These are phyloP conservation scores for Microdochium nivale DNA, from an alignment of 2,329 filamentous ascomycete species.

Conservation along the genomic window DNA sequence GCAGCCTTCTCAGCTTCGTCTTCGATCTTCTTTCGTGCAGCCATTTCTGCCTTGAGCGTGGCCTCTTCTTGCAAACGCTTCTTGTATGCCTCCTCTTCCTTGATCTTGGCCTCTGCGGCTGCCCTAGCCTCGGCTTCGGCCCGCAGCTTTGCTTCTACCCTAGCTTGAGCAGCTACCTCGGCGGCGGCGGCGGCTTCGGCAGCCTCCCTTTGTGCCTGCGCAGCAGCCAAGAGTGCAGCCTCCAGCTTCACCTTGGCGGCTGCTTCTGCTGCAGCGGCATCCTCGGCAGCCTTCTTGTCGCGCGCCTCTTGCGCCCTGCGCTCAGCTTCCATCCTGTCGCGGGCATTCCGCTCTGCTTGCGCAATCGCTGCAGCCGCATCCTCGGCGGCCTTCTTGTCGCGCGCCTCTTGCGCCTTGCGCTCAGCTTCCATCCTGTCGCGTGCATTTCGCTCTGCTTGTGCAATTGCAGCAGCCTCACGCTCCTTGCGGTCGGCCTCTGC, in stretches of 20 bases:
- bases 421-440: slow-evolving; percentile 23
- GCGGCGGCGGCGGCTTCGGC: slow-evolving; percentile 15
- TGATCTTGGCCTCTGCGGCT: slow-evolving; percentile 10
- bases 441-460: slow-evolving; percentile 21
- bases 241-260: slow-evolving; percentile 31
- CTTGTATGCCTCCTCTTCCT: slow-evolving; percentile 15
- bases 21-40: slow-evolving; percentile 28
- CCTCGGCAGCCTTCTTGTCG: slow-evolving; percentile 33
- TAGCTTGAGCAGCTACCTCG: slow-evolving; percentile 14
- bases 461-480: slow-evolving; percentile 22
- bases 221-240: slow-evolving; percentile 32
- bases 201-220: slow-evolving; percentile 29
- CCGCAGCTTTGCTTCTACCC: background rate
- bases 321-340: slow-evolving; percentile 22
- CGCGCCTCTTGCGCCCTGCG: slow-evolving; percentile 32
- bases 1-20: slow-evolving; percentile 28
- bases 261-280: slow-evolving; percentile 39
- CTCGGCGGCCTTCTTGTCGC: slow-evolving; percentile 33
- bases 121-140: background rate
- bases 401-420: slow-evolving; percentile 31
- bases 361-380: slow-evolving; percentile 29
- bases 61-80: slow-evolving; percentile 19
- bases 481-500: slow-evolving; percentile 24
- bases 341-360: slow-evolving; percentile 22
- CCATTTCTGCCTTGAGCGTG: slow-evolving; percentile 30